Base-by-base conservation (phyloP, 1,284 basidiomycete species). In the Ganoderma multipileum region DNA sequence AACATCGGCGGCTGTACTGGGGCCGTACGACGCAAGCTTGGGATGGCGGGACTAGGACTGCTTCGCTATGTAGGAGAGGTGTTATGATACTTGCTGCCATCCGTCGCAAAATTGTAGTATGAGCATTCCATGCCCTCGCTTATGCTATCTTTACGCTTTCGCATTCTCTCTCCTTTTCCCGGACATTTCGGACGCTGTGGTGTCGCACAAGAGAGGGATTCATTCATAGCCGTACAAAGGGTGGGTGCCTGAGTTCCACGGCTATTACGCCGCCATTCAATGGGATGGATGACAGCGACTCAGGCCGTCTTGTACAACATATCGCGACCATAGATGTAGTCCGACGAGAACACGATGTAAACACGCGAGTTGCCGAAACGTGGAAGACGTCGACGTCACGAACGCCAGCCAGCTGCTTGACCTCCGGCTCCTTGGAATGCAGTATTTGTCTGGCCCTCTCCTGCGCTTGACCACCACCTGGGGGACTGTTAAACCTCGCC, bases 91-190 rank as follows among this genome's bases (percentile, higher is more conserved):
- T 72, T 74, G 71, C 72, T 72, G 67, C 75, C 70, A 66, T 71
- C 68, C 68, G 69, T 68, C 74, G 68, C 73, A 83, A 81, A 82
- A 79, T 75, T 78, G 75, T 78, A 78, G 78, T 81, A 83, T 78
- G 80, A 80, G 79, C 81, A 78, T 77, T 55, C 73, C 78, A 81
- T 79, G 80, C 78, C 69, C 60, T 74, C 75, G 72, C 75, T 73
- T 82, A 82, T 81, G 79, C 78, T 78, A 81, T 81, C 74, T 75
- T 73, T 75, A 76, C 73, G 66, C 41, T 70, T 73, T 71, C 66
- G 65, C 68, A 63, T 71, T 73, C 68, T 30, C 38, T 20, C 3
- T 1, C 20, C 11, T 38, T 4, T 42, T 18, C 41, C 20, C 20
- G 16, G 16, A 42, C 4, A 4, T 4, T 20, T 18, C 41, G 14